Conservation (phyloP, 2,329 filamentous ascomycete species). For the Apiospora aurea region DNA sequence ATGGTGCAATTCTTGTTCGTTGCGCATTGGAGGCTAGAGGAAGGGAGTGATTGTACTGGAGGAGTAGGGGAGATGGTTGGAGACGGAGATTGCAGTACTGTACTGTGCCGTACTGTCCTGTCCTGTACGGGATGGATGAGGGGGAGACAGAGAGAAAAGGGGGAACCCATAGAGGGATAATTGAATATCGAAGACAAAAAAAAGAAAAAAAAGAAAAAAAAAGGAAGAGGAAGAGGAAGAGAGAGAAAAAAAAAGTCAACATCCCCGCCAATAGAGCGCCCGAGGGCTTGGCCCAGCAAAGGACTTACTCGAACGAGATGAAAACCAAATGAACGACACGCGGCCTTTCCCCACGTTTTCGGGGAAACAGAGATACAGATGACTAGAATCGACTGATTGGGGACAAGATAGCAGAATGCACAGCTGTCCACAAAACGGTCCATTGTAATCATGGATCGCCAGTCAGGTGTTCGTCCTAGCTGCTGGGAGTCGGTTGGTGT, state of each 20-base stretch:
- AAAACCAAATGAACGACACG: constrained; percentile 15
- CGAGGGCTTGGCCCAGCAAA: constrained; percentile 6
- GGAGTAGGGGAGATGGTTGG: not conserved
- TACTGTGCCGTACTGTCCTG: not conserved
- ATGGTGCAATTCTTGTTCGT: constrained; percentile 15
- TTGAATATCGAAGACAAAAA: not conserved
- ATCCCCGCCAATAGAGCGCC: not conserved
- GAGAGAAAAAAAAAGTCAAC: not conserved
- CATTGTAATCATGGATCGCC: not conserved
- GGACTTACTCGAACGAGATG: constrained; percentile 14
- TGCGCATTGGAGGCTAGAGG: not conserved
- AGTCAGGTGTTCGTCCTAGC: constrained; percentile 2
- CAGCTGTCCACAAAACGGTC: not conserved
- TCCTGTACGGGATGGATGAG: not conserved
- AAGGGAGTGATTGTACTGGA: not conserved
- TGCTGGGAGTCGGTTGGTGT: not conserved
- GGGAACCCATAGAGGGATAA: not conserved
- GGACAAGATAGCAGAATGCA: constrained; percentile 1
- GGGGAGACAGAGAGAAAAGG: not conserved
- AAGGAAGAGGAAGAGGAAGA: too few relatives aligned
- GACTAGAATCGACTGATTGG: constrained; percentile 3
- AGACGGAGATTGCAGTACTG: constrained; percentile 4
- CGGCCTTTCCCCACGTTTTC: constrained; percentile 15
- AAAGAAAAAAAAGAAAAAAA: not conserved
- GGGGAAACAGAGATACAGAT: not conserved